A percentile compares a stretch with the other conserved stretches of the same genome.
These are phyloP conservation scores for Pseudonitzschia delicatissima DNA, from an alignment of 108 stramenopile genomes.

Conservation along the genomic window DNA sequence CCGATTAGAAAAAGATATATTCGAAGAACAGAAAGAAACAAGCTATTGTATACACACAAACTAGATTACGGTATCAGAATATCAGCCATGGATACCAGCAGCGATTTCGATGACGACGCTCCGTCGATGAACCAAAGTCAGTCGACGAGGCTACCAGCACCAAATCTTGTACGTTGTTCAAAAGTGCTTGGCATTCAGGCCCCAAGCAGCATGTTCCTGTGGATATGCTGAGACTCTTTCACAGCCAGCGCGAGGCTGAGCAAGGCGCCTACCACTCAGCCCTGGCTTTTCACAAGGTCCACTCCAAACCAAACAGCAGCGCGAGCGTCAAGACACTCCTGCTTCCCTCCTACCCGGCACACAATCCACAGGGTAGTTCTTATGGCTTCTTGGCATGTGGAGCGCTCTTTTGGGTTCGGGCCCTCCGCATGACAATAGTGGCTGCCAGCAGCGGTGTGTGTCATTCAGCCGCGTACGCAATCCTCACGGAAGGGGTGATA, in stretches of 20 bases:
- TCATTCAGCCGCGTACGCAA: constrained; percentile 15
- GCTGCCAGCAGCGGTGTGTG: not conserved
- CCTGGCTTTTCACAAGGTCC: constrained; percentile 20
- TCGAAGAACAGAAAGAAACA: too few species aligned
- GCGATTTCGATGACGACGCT: too few species aligned
- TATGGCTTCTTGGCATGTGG: constrained; percentile 38
- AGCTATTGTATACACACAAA: too few species aligned
- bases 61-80: too few species aligned
- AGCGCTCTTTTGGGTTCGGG: constrained; percentile 38
- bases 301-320: not conserved
- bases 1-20: too few species aligned
- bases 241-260: constrained; percentile 35
- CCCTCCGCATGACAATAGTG: constrained; percentile 12
- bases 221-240: constrained; percentile 35
- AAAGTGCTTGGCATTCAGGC: constrained; percentile 38
- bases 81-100: too few species aligned
- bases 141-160: too few species aligned
- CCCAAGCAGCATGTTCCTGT: constrained; percentile 25
- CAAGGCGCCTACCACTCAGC: constrained; percentile 45
- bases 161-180: constrained; percentile 32
- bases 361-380: constrained; percentile 13
- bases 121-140: too few species aligned
- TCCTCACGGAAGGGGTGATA: constrained; percentile 39
- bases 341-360: constrained; percentile 23
- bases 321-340: constrained; percentile 22